phyloP scores from a whole-genome alignment of 306 rosid genomes.

The Vicia villosa region DNA sequence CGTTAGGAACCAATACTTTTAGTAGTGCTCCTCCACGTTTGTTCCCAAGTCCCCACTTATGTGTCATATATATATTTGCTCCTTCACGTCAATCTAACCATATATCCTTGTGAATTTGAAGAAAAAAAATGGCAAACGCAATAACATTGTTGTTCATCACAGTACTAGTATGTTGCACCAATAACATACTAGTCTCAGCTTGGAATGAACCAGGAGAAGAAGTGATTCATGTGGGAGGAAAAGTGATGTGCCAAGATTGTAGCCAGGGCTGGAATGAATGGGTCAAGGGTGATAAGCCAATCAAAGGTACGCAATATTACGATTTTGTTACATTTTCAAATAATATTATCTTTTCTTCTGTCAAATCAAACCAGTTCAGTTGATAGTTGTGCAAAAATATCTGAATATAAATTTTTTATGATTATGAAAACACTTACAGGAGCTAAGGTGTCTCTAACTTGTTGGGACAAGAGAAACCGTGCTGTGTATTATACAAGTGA shows the following conservation, averaged over 20 bases:
- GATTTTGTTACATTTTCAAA: not conserved
- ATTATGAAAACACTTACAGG: no score
- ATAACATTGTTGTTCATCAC: constrained; percentile 37
- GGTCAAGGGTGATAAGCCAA: constrained; percentile 61
- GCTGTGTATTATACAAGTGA: constrained; percentile 69
- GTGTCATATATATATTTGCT: constrained; percentile 16
- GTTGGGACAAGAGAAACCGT: constrained; percentile 67
- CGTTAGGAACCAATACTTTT: constrained; percentile 31
- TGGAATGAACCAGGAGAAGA: constrained; percentile 24
- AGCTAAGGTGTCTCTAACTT: constrained; percentile 64
- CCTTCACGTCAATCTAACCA: constrained; percentile 8
- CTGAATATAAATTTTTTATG: no score
- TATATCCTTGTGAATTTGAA: not conserved
- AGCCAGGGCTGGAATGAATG: constrained; percentile 73
- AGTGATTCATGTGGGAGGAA: constrained; percentile 61
- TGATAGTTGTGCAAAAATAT: no score
- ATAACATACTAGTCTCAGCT: constrained; percentile 36
- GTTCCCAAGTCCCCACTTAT: not conserved
- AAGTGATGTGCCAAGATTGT: constrained; percentile 89
- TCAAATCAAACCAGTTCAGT: no score
- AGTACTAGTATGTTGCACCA: constrained; percentile 44
- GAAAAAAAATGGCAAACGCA: constrained; percentile 41
- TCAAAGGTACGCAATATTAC: constrained; percentile 33
- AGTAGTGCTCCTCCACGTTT: constrained; percentile 44
- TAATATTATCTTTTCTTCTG: no score